Percentiles rank a stretch among this genome's conserved stretches.
These are phyloP conservation scores for Solanum neorickii DNA, from an alignment of 257 asterid genomes.

Conservation along the genomic window DNA sequence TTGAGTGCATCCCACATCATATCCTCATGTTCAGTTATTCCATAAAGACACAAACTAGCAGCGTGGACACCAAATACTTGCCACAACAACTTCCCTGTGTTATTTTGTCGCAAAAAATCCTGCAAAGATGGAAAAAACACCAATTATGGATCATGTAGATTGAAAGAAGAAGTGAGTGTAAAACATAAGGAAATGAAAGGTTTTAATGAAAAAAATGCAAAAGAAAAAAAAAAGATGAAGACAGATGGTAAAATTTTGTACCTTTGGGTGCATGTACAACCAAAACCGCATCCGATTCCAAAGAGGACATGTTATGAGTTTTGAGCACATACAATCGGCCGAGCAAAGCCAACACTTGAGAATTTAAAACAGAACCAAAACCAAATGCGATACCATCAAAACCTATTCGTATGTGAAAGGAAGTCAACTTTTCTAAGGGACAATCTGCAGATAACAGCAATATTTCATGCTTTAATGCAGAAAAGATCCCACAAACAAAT, in stretches of 20 bases:
- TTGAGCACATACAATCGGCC: constrained; percentile 84
- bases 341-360: constrained; percentile 81
- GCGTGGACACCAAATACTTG: constrained; percentile 72
- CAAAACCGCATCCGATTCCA: constrained; percentile 64
- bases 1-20: constrained; percentile 78
- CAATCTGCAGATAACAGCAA: background rate
- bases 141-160: background rate
- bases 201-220: background rate
- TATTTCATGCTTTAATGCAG: background rate
- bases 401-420: background rate
- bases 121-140: constrained; percentile 10
- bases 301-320: constrained; percentile 31
- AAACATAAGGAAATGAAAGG: background rate
- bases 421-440: background rate
- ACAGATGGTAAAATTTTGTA: constrained; percentile 8
- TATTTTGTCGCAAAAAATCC: constrained; percentile 94
- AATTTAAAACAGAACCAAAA: background rate
- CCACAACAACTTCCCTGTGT: constrained; percentile 93
- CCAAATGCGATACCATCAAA: background rate
- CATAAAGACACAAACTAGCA: constrained; percentile 76
- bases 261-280: constrained; percentile 99
- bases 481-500: background rate
- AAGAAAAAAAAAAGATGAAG: background rate
- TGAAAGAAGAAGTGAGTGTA: background rate
- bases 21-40: constrained; percentile 82